These are phyloP conservation scores for Euphorbia tirucalli DNA, from an alignment of 345 rosid species.

Conservation along the genomic window DNA sequence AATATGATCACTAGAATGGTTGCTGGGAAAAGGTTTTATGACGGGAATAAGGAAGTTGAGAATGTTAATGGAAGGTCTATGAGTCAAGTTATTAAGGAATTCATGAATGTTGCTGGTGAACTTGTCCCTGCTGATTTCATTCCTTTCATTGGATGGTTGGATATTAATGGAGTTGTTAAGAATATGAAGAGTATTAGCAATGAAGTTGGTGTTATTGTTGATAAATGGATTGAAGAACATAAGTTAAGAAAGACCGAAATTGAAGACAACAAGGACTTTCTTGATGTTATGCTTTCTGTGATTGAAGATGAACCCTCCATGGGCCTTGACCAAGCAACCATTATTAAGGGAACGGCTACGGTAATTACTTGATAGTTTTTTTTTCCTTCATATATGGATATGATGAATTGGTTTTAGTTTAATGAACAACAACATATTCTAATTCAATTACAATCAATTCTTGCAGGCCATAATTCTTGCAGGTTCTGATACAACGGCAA, in stretches of 20 bases:
- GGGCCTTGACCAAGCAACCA: slow-evolving; percentile 11
- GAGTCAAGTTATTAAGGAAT: neutral
- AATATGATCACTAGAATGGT: neutral
- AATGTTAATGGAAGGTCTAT: neutral
- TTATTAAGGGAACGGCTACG: slow-evolving; percentile 16
- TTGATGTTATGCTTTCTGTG: slow-evolving; percentile 22
- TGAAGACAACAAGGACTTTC: neutral
- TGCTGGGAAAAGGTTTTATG: neutral
- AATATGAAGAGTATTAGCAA: neutral
- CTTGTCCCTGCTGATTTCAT: neutral
- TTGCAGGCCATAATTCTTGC: slow-evolving; percentile 35
- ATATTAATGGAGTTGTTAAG: neutral
- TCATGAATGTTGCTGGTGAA: neutral
- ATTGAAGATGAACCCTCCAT: slow-evolving; percentile 9
- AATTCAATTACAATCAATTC: too few relatives aligned
- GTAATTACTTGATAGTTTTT: too few relatives aligned
- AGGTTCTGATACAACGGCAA: slow-evolving; percentile 39
- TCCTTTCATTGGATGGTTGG: neutral
- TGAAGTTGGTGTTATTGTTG: slow-evolving; percentile 11
- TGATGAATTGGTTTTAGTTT: too few relatives aligned
- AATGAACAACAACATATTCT: too few relatives aligned
- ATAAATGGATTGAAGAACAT: slow-evolving; percentile 37
- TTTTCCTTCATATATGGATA: neutral
- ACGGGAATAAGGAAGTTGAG: neutral
- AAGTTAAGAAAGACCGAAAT: neutral